These are phyloP conservation scores for Xerocomus nothofagi DNA, from an alignment of 1,284 basidiomycete species.

Conservation along the genomic window DNA sequence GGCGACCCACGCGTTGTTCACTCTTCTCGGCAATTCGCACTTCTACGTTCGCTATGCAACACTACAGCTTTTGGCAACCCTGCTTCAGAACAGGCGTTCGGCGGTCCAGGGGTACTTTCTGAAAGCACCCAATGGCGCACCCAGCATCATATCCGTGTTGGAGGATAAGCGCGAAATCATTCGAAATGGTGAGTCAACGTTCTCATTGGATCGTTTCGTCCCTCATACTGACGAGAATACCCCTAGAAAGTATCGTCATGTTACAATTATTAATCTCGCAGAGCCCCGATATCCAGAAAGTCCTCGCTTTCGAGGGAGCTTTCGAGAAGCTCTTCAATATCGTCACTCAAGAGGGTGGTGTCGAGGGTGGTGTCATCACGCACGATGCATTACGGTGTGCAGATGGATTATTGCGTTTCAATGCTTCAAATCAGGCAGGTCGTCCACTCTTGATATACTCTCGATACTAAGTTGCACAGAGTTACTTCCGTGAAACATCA, in stretches of 20 bases:
- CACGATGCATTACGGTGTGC: constrained; percentile 86
- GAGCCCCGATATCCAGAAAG: constrained; percentile 95
- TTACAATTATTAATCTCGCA: constrained; percentile 81
- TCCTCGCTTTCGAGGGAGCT: constrained; percentile 94
- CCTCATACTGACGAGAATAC: constrained; percentile 20
- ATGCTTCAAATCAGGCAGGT: constrained; percentile 90
- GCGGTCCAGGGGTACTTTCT: constrained; percentile 88
- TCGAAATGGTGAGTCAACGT: constrained; percentile 62
- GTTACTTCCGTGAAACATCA: constrained; percentile 94
- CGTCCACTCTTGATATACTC: background rate
- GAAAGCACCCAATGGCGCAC: constrained; percentile 75
- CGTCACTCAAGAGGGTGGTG: constrained; percentile 83
- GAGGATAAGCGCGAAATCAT: constrained; percentile 85
- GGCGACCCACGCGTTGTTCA: constrained; percentile 75
- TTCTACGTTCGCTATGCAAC: constrained; percentile 91
- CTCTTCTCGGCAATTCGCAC: constrained; percentile 69
- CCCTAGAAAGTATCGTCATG: constrained; percentile 77
- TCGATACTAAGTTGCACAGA: constrained; percentile 49
- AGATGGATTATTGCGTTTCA: constrained; percentile 86
- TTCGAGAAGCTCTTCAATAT: constrained; percentile 96
- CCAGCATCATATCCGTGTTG: constrained; percentile 68
- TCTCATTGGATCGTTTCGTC: background rate
- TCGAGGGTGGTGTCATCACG: constrained; percentile 88
- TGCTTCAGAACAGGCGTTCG: constrained; percentile 79
- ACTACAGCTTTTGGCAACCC: constrained; percentile 79